Evolutionary conservation across 73 alveolate species (phyloP).

Genomic region (Symbiodinium pilosum): DNA sequence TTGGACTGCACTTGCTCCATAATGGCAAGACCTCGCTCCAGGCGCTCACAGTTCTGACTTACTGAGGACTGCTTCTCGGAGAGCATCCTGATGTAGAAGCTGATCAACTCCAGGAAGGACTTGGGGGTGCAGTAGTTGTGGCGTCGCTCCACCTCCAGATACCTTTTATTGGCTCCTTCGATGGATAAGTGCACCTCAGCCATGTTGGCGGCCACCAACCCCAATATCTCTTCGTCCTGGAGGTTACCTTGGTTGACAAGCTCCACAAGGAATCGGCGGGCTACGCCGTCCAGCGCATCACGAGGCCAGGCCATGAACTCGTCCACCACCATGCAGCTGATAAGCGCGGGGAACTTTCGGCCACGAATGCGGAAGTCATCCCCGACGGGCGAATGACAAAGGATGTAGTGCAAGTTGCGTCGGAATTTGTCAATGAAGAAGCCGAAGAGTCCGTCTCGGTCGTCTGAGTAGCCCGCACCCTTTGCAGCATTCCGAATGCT

Average conservation of each 20-base stretch:
- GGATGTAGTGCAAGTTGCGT: conserved; percentile 97
- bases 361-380: conserved; percentile 99
- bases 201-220: conserved; percentile 55
- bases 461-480: conserved; percentile 97
- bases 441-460: conserved; percentile 98
- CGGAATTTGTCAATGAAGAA: conserved; percentile 98
- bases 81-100: conserved; percentile 99
- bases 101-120: conserved; percentile 99
- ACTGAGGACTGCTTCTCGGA: conserved; percentile 97
- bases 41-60: conserved; percentile 52
- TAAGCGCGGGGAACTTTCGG: conserved; percentile 99
- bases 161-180: conserved; percentile 98
- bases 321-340: conserved; percentile 99
- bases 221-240: conserved; percentile 62
- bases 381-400: conserved; percentile 99
- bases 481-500: conserved; percentile 98
- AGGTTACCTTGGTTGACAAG: conserved; percentile 58
- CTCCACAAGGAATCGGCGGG: conserved; percentile 96
- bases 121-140: conserved; percentile 99
- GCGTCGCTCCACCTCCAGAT: conserved; percentile 98
- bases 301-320: conserved; percentile 99
- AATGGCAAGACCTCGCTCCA: conserved; percentile 73
- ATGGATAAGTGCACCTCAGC: conserved; percentile 99
- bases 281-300: conserved; percentile 99
- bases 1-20: conserved; percentile 97